Evolutionary conservation across 371 early-diverging fungal species (phyloP).

Genomic region (Gilbertella persicaria): DNA sequence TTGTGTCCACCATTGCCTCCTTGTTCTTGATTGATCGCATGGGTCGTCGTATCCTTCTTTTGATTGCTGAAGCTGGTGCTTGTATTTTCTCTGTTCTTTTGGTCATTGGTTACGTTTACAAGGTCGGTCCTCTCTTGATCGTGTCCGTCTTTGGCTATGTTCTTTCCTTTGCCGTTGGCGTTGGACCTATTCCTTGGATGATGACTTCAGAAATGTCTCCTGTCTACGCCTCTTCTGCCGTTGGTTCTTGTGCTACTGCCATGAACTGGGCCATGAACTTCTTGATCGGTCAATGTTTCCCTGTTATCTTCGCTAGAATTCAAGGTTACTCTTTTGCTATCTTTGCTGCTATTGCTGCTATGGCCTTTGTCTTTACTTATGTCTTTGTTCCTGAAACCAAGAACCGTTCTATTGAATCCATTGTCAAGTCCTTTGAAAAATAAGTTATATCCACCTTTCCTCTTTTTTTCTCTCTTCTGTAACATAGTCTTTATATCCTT

Average conservation of each 20-base stretch:
- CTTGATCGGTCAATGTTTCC: constrained; percentile 27
- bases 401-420: constrained; percentile 66
- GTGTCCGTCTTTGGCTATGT: constrained; percentile 77
- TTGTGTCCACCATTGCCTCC: constrained; percentile 57
- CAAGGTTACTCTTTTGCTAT: constrained; percentile 24
- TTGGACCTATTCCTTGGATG: constrained; percentile 86
- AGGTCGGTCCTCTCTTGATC: constrained; percentile 54
- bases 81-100: constrained; percentile 56
- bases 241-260: constrained; percentile 53
- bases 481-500: too few species aligned
- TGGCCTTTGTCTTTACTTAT: constrained; percentile 29
- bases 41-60: constrained; percentile 74
- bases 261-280: constrained; percentile 61
- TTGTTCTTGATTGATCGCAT: constrained; percentile 67
- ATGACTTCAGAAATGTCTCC: constrained; percentile 74
- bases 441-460: not conserved
- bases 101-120: constrained; percentile 54
- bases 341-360: constrained; percentile 26
- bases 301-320: constrained; percentile 16
- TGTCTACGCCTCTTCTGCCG: constrained; percentile 61
- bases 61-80: constrained; percentile 63
- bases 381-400: constrained; percentile 82
- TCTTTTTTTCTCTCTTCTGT: too few species aligned
- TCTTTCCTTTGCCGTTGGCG: constrained; percentile 80
- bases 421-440: constrained; percentile 26